phyloP scores from a whole-genome alignment of 495 filamentous ascomycete genomes.

The Trichoderma gamsii region DNA sequence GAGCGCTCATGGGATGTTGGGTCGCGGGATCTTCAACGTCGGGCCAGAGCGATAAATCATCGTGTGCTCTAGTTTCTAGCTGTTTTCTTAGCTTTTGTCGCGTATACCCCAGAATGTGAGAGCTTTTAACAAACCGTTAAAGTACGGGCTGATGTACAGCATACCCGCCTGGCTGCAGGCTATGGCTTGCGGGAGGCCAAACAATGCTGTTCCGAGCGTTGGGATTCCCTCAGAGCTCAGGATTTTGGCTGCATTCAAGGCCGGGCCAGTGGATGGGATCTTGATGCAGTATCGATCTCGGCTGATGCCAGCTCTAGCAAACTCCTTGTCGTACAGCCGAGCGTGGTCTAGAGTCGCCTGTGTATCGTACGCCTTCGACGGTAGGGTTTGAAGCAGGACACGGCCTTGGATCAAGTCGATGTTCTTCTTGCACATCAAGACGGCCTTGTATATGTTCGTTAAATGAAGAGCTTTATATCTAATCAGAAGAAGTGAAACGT shows the following conservation, averaged over 20 bases:
- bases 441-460: slow-evolving; percentile 32
- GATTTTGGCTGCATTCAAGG: slow-evolving; percentile 27
- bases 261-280: slow-evolving; percentile 27
- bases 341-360: slow-evolving; percentile 34
- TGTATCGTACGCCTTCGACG: slow-evolving; percentile 35
- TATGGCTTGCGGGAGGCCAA: slow-evolving; percentile 27
- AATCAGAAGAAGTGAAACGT: background rate
- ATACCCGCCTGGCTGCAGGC: slow-evolving; percentile 26
- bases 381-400: slow-evolving; percentile 35
- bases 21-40: slow-evolving; percentile 31
- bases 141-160: slow-evolving; percentile 29
- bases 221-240: slow-evolving; percentile 26
- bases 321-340: slow-evolving; percentile 35
- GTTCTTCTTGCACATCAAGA: slow-evolving; percentile 37
- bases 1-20: slow-evolving; percentile 34
- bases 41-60: slow-evolving; percentile 23
- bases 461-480: background rate
- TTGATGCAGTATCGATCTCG: slow-evolving; percentile 33
- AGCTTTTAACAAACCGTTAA: slow-evolving; percentile 26
- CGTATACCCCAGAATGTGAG: background rate
- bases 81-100: background rate
- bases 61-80: slow-evolving; percentile 26
- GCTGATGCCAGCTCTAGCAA: slow-evolving; percentile 32
- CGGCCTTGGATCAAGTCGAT: slow-evolving; percentile 37
- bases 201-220: slow-evolving; percentile 26